Base-by-base conservation (phyloP, 2,329 filamentous ascomycete species). In the Penicillium sumatraense region DNA sequence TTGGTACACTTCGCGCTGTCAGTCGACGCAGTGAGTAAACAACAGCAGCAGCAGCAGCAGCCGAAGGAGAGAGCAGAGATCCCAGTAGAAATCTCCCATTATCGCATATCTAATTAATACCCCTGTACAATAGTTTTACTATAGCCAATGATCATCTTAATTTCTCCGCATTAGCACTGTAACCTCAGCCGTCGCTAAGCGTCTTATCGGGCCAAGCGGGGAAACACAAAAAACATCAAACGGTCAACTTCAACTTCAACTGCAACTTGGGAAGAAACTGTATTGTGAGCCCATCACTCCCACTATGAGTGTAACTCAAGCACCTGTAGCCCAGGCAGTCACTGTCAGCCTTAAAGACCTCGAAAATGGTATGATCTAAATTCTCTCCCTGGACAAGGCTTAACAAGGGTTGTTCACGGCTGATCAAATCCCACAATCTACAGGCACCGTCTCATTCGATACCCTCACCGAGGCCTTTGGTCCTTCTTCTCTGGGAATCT, bases 401-500 rank as follows among this genome's bases (percentile, higher is more conserved):
- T n/a, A n/a, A n/a, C n/a, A n/a, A n/a, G n/a, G n/a, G n/a, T n/a
- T n/a, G n/a, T n/a, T n/a, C 40, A 26, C n/a, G n/a, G 16, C 44
- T 65, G 35, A 63, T 27, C 24, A 44, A 8, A n/a, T n/a, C 13
- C 16, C 20, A 24, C 11, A 7, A n/a, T n/a, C 2, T 7, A 13
- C 49, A 73, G 76, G 73, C 46, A 64, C 70, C 5, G 69, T 81
- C 41, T 72, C 78, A 6, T 79, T 78, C 57, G 68, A 74, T 16
- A 75, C 73, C 9, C 70, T 81, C 11, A 74, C 77, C 27, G 71
- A 89, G 64, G 95, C 95, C 0, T 98, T 99, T 71, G 95, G 95
- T 0, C 91, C 93, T 1, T 86, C 90, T 23, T 96, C 92, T 2
- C 80, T 98, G 11, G 95, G 95, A 0, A 96, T 99, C 49, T 88